These are phyloP conservation scores for Candida ponderosae DNA, from an alignment of 805 yeast genomes.

Conservation along the genomic window DNA sequence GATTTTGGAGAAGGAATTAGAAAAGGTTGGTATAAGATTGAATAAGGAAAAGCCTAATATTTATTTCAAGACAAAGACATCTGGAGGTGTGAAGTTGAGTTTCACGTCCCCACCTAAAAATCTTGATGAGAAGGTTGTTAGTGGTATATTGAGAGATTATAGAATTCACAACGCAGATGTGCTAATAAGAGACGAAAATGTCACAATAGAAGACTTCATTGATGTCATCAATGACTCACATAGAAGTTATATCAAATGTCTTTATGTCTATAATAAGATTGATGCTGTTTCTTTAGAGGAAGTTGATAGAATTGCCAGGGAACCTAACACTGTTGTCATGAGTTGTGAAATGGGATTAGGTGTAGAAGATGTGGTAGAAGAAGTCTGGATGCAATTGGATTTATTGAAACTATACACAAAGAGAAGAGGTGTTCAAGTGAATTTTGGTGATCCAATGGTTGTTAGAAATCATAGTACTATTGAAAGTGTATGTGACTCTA, in stretches of 20 bases:
- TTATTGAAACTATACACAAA: slow-evolving; percentile 82
- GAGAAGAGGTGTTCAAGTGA: slow-evolving; percentile 75
- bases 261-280: slow-evolving; percentile 90
- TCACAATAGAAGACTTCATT: slow-evolving; percentile 87
- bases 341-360: slow-evolving; percentile 88
- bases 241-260: slow-evolving; percentile 82
- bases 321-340: slow-evolving; percentile 89
- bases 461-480: slow-evolving; percentile 74
- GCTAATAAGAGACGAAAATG: slow-evolving; percentile 77
- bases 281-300: slow-evolving; percentile 95
- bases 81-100: slow-evolving; percentile 88
- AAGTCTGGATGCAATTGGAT: slow-evolving; percentile 85
- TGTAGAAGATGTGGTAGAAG: slow-evolving; percentile 78
- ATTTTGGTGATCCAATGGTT: slow-evolving; percentile 84
- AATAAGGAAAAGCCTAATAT: slow-evolving; percentile 77
- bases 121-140: slow-evolving; percentile 73
- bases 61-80: slow-evolving; percentile 65
- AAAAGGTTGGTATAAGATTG: slow-evolving; percentile 87
- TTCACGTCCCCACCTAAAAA: slow-evolving; percentile 75
- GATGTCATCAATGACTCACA: slow-evolving; percentile 86
- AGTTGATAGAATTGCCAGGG: slow-evolving; percentile 84
- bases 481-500: slow-evolving; percentile 83
- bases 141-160: slow-evolving; percentile 74
- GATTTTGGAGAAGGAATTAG: slow-evolving; percentile 82
- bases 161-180: slow-evolving; percentile 92